These are phyloP conservation scores for Dissophora ornata DNA, from an alignment of 192 early-diverging fungal species.

Conservation along the genomic window DNA sequence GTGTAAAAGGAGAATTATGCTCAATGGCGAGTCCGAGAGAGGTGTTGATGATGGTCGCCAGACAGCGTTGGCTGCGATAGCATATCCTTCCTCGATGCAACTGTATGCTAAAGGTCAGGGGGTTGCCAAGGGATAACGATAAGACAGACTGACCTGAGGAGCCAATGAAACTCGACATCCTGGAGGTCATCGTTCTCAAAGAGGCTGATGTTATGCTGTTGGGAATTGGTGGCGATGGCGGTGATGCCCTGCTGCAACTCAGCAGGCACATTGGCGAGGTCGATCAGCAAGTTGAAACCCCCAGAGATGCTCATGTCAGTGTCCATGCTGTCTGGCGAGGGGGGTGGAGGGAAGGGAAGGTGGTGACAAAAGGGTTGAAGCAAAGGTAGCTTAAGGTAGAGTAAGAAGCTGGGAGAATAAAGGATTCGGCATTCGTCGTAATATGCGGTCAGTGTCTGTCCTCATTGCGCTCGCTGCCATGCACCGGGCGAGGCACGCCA, in stretches of 20 bases:
- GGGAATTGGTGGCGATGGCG: constrained; percentile 30
- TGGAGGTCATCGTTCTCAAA: constrained; percentile 34
- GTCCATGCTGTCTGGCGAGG: constrained; percentile 9
- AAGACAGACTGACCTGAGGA: constrained; percentile 28
- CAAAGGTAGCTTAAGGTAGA: neutral
- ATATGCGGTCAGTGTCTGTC: too few species aligned
- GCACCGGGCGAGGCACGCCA: too few species aligned
- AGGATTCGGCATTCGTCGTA: too few species aligned
- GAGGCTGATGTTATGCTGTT: constrained; percentile 43
- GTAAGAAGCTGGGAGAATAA: too few species aligned
- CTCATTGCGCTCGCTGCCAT: too few species aligned
- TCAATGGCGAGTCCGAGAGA: too few species aligned
- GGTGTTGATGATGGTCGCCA: too few species aligned
- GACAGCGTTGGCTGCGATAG: too few species aligned
- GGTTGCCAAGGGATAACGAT: too few species aligned
- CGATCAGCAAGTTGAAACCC: constrained; percentile 42
- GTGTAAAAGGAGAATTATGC: too few species aligned
- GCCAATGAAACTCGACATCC: constrained; percentile 54
- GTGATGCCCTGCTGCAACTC: constrained; percentile 41
- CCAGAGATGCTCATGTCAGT: constrained; percentile 53
- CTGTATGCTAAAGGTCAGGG: too few species aligned
- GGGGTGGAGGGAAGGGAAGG: neutral
- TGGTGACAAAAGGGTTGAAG: neutral
- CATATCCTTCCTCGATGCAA: too few species aligned
- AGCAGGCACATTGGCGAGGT: constrained; percentile 41